phyloP scores from a whole-genome alignment of 768 basidiomycete genomes.

The Clitopilus hobsonii region DNA sequence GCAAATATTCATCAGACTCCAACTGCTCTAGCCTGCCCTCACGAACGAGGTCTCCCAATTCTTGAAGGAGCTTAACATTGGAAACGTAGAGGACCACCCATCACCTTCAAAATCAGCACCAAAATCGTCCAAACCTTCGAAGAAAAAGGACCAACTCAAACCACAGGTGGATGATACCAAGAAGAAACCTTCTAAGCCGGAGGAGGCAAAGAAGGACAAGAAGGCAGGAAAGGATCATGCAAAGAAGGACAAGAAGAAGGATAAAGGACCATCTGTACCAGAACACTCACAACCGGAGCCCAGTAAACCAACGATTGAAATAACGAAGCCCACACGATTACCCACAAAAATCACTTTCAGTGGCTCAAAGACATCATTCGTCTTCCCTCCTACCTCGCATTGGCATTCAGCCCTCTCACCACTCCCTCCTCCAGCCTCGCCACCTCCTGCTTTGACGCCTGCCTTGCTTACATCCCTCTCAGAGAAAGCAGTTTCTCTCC shows the following conservation, averaged over 20 bases:
- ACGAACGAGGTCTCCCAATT: slow-evolving; percentile 43
- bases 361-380: slow-evolving; percentile 31
- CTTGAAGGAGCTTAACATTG: slow-evolving; percentile 34
- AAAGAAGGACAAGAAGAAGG: background rate
- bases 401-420: background rate
- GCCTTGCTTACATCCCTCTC: slow-evolving; percentile 35
- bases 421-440: background rate
- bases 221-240: background rate
- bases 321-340: slow-evolving; percentile 16
- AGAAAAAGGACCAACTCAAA: too few relatives aligned
- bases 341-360: slow-evolving; percentile 29
- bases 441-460: background rate
- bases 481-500: slow-evolving; percentile 42
- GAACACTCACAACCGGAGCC: background rate
- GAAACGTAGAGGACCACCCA: slow-evolving; percentile 9
- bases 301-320: slow-evolving; percentile 2
- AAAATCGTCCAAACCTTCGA: slow-evolving; percentile 8
- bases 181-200: slow-evolving; percentile 5
- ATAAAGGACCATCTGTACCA: background rate
- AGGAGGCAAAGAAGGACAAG: slow-evolving; percentile 6
- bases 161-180: too few relatives aligned
- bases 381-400: slow-evolving; percentile 15
- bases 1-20: background rate
- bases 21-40: slow-evolving; percentile 30
- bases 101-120: slow-evolving; percentile 8